Conservation (phyloP, 257 asterid genomes). For the Buddleja alternifolia region DNA sequence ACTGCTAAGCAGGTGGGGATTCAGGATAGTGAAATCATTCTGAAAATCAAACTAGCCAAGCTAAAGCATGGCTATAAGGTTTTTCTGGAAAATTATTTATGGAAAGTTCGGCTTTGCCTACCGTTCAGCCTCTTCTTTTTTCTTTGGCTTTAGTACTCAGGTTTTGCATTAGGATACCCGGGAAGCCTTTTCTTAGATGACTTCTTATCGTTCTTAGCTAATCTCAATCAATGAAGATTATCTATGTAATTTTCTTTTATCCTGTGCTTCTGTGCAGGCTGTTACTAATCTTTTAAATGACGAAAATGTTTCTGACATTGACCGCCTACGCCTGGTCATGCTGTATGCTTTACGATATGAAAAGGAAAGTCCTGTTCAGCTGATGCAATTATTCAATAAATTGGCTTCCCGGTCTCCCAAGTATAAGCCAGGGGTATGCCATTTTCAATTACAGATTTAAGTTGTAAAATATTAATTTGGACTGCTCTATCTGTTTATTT, state of each 20-base stretch:
- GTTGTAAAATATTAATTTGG: neutral
- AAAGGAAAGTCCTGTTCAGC: slow-evolving; percentile 95
- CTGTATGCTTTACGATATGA: slow-evolving; percentile 95
- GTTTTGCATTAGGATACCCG: slow-evolving; percentile 23
- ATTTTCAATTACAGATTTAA: slow-evolving; percentile 8
- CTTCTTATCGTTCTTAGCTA: neutral
- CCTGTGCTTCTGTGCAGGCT: slow-evolving; percentile 60
- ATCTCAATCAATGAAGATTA: slow-evolving; percentile 1
- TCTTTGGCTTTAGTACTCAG: neutral
- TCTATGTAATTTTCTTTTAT: slow-evolving; percentile 13
- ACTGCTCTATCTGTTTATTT: slow-evolving; percentile 20
- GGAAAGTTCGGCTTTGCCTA: neutral
- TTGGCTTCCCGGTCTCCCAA: slow-evolving; percentile 91
- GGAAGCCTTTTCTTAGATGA: neutral
- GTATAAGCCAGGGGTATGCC: slow-evolving; percentile 94
- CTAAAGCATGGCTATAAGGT: neutral
- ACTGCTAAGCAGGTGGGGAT: neutral
- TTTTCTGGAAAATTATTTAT: slow-evolving; percentile 8
- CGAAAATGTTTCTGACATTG: slow-evolving; percentile 82
- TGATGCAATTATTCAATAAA: slow-evolving; percentile 95
- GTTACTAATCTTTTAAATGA: slow-evolving; percentile 81
- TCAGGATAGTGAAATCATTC: neutral
- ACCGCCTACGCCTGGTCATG: slow-evolving; percentile 93
- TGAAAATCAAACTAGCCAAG: neutral
- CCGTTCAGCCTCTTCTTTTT: neutral